Evolutionary conservation across 768 basidiomycete species (phyloP), one percentile per base, ranked within the genome.

Genomic region (Boletus rubescentipes): DNA sequence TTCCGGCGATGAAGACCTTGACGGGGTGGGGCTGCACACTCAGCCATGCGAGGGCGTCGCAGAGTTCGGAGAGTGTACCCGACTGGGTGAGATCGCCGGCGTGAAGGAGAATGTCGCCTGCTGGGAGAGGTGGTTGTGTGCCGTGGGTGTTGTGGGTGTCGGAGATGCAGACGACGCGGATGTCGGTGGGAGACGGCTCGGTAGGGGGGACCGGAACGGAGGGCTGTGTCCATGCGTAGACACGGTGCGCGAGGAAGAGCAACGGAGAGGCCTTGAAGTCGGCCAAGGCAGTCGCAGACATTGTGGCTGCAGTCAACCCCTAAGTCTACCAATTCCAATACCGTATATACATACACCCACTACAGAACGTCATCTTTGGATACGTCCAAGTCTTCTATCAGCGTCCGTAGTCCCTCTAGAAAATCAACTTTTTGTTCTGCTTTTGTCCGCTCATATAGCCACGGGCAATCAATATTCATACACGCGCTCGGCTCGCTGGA

Each of bases 381-480:
- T 14, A 54, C 35, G 36, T 62, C 65, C 49, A 68, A 20, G 20
- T 68, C 60, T 30, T 72, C 67, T 7, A 77, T 56, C 14, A 77
- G 26, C 31, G 60, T 66, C 18, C 61, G 56, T 12, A 76, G 46
- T 9, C 63, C 64, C 14, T 67, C 66, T 21, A 75, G 48, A n/a
- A 51, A 61, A 40, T 69, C 70, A 8, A 34, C 41, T 53, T 72
- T 76, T 54, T 67, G 62, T 55, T 86, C 84, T 6, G 79, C 75
- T 60, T 82, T 85, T 55, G 79, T 81, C 34, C 91, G 76, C 30
- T 86, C 80, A 60, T 84, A 97, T 32, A 93, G 69, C 83, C 91
- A 88, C 0, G 87, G 81, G 66, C 95, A 98, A 64, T 97, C 93
- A 42, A 91, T 73, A 9, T 91, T 92, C 62, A 89, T 85, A 70